These are phyloP conservation scores for Oldenlandia corymbosa DNA, from an alignment of 257 asterid species.

Conservation along the genomic window DNA sequence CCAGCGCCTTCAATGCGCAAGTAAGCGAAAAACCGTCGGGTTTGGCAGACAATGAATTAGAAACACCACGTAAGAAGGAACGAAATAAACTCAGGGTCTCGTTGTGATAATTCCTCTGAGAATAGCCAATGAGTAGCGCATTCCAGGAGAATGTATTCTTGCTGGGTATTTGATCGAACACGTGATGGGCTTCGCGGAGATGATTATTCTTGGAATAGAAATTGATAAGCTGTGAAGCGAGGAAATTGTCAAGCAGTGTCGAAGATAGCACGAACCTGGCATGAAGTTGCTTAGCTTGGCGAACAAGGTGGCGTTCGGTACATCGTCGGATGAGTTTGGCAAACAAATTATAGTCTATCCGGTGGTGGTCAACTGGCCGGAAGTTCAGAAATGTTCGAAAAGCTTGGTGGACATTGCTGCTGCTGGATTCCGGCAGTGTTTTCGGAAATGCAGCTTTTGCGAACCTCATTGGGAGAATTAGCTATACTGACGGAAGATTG, in stretches of 20 bases:
- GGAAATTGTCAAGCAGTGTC: slow-evolving; percentile 52
- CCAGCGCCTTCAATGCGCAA: slow-evolving; percentile 64
- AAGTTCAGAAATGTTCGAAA: slow-evolving; percentile 12
- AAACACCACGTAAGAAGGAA: slow-evolving; percentile 18
- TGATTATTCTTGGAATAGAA: slow-evolving; percentile 42
- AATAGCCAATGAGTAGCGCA: slow-evolving; percentile 70
- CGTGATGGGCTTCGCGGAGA: slow-evolving; percentile 42
- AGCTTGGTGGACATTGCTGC: too few relatives aligned
- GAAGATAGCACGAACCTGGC: slow-evolving; percentile 50
- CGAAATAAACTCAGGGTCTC: slow-evolving; percentile 45
- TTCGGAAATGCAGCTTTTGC: too few relatives aligned
- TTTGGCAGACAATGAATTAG: slow-evolving; percentile 24
- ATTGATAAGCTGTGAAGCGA: slow-evolving; percentile 72
- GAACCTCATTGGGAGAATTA: too few relatives aligned
- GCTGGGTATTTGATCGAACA: slow-evolving; percentile 72
- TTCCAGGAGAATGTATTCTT: slow-evolving; percentile 70
- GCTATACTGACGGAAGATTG: too few relatives aligned
- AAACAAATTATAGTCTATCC: slow-evolving; percentile 42
- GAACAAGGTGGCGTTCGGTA: slow-evolving; percentile 48
- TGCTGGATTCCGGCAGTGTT: too few relatives aligned
- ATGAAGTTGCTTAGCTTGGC: slow-evolving; percentile 72
- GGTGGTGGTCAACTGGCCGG: slow-evolving; percentile 17
- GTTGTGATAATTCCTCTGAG: slow-evolving; percentile 31
- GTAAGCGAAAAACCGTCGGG: slow-evolving; percentile 69
- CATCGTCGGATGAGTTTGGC: slow-evolving; percentile 63